Percentiles rank a stretch among this genome's conserved stretches.
Conservation (phyloP, 768 basidiomycete genomes). For the Agaricus sinodeliciosus region DNA sequence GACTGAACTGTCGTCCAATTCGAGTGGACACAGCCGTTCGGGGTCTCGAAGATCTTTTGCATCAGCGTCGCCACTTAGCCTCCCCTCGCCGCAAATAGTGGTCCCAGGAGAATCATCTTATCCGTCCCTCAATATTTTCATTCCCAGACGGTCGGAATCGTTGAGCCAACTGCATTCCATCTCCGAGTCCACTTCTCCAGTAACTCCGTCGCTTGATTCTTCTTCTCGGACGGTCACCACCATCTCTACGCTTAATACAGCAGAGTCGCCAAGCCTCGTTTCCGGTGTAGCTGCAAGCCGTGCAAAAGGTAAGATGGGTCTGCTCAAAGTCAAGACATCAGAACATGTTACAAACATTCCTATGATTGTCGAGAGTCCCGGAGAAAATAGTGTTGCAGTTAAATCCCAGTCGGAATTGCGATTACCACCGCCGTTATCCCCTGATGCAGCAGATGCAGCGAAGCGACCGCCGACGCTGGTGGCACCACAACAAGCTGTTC, state of each 20-base stretch:
- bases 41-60: slow-evolving; percentile 6
- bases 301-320: slow-evolving; percentile 14
- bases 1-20: neutral
- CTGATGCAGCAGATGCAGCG: neutral
- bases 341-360: slow-evolving; percentile 18
- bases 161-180: slow-evolving; percentile 12
- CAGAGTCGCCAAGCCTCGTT: slow-evolving; percentile 9
- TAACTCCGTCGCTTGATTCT: slow-evolving; percentile 23
- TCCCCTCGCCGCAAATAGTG: slow-evolving; percentile 11
- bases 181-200: slow-evolving; percentile 17
- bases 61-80: slow-evolving; percentile 11
- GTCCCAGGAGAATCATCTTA: slow-evolving; percentile 1
- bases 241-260: slow-evolving; percentile 16
- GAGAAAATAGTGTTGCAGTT: slow-evolving; percentile 20
- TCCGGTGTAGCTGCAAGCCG: neutral
- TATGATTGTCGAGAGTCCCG: slow-evolving; percentile 31
- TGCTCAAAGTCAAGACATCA: slow-evolving; percentile 16
- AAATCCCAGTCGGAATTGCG: slow-evolving; percentile 6
- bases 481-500: neutral
- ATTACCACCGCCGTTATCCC: neutral
- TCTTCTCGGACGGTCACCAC: slow-evolving; percentile 21
- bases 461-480: neutral
- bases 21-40: slow-evolving; percentile 1
- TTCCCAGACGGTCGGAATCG: slow-evolving; percentile 12
- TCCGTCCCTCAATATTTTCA: slow-evolving; percentile 8